Evolutionary conservation across 371 early-diverging fungal genomes (phyloP).

Genomic region (Blakeslea trispora): DNA sequence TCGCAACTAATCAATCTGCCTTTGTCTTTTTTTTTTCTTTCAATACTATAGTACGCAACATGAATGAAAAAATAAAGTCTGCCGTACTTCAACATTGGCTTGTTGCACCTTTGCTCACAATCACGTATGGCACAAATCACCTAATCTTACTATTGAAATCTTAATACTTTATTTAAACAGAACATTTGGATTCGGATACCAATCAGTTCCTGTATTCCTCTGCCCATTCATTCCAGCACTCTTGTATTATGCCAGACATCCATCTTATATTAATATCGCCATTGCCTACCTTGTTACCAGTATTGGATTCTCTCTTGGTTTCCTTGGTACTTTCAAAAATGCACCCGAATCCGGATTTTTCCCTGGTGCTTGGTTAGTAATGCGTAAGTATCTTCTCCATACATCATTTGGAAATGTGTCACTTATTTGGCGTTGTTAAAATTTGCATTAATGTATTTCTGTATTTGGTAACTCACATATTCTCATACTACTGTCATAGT

Average conservation of each 20-base stretch:
- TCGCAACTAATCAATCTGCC: no score
- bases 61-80: background rate
- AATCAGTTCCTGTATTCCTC: slow-evolving; percentile 34
- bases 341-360: background rate
- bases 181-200: slow-evolving; percentile 36
- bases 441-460: background rate
- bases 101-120: background rate
- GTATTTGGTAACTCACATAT: no score
- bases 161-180: slow-evolving; percentile 5
- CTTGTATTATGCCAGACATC: slow-evolving; percentile 28
- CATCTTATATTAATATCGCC: slow-evolving; percentile 12
- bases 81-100: background rate
- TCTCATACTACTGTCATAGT: background rate
- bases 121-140: background rate
- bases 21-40: no score
- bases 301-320: slow-evolving; percentile 15
- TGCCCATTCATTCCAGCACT: slow-evolving; percentile 28
- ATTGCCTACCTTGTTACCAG: slow-evolving; percentile 16
- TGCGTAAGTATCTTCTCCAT: slow-evolving; percentile 14
- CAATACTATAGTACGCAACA: no score
- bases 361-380: slow-evolving; percentile 12
- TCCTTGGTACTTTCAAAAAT: slow-evolving; percentile 24
- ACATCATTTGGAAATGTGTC: no score
- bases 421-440: background rate
- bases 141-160: background rate